phyloP scores from a whole-genome alignment of 2,329 filamentous ascomycete genomes.

The Colletotrichum orchidophilum region DNA sequence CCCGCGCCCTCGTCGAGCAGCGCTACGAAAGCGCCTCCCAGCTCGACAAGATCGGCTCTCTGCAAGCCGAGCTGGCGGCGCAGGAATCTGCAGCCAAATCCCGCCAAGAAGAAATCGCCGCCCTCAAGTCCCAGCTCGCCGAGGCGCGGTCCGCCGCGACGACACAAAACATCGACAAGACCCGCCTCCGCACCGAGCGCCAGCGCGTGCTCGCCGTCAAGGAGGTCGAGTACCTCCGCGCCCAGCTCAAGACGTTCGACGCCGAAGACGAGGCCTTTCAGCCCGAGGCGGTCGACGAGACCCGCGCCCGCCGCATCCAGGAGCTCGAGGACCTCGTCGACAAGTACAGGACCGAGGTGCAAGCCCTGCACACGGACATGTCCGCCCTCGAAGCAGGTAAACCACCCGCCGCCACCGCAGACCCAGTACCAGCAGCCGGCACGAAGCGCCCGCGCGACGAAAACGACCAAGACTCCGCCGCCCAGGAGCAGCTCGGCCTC shows the following conservation, averaged over 20 bases:
- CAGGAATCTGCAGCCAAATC: constrained; percentile 79
- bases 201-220: constrained; percentile 88
- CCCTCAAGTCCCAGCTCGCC: constrained; percentile 75
- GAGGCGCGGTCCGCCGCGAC: constrained; percentile 65
- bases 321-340: constrained; percentile 89
- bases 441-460: constrained; percentile 71
- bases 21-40: constrained; percentile 81
- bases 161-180: constrained; percentile 68
- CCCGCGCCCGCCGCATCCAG: constrained; percentile 77
- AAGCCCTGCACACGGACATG: constrained; percentile 79
- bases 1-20: constrained; percentile 84
- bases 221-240: constrained; percentile 92
- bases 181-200: constrained; percentile 80
- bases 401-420: constrained; percentile 37
- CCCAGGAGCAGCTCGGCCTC: constrained; percentile 80
- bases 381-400: constrained; percentile 65
- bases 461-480: constrained; percentile 57
- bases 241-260: constrained; percentile 89
- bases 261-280: constrained; percentile 89
- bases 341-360: constrained; percentile 83
- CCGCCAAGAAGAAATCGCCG: constrained; percentile 75
- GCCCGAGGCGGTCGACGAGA: constrained; percentile 79
- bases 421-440: constrained; percentile 48
- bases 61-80: constrained; percentile 81
- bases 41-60: constrained; percentile 80